These are phyloP conservation scores for Fusarium albidum DNA, from an alignment of 2,329 filamentous ascomycete genomes.

Conservation along the genomic window DNA sequence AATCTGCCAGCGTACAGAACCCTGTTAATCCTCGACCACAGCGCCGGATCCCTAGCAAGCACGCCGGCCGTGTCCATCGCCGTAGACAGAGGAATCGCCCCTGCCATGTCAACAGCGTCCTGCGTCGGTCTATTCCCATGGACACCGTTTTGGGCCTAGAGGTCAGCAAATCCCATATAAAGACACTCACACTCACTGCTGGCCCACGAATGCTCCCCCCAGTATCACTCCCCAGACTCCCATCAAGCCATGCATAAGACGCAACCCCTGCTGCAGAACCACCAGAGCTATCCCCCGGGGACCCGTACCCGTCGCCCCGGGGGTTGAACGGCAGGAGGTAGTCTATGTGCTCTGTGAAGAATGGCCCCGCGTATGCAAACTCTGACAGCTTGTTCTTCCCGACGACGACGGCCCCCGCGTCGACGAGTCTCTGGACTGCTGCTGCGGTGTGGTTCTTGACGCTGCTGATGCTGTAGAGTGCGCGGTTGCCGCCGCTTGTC, in stretches of 20 bases:
- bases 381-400: slow-evolving; percentile 27
- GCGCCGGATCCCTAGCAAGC: background rate
- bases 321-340: slow-evolving; percentile 55
- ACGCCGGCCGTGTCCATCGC: slow-evolving; percentile 48
- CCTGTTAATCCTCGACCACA: slow-evolving; percentile 7
- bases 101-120: slow-evolving; percentile 49
- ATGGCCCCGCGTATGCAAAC: slow-evolving; percentile 15
- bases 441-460: slow-evolving; percentile 1
- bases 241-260: slow-evolving; percentile 54
- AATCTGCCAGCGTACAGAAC: slow-evolving; percentile 2
- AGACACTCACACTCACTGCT: slow-evolving; percentile 44
- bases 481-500: slow-evolving; percentile 14
- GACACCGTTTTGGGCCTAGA: slow-evolving; percentile 43
- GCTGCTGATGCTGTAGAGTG: slow-evolving; percentile 4
- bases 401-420: slow-evolving; percentile 20
- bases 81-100: slow-evolving; percentile 52
- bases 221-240: slow-evolving; percentile 26
- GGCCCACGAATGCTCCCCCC: slow-evolving; percentile 53
- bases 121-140: slow-evolving; percentile 55
- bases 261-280: slow-evolving; percentile 50
- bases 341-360: slow-evolving; percentile 37
- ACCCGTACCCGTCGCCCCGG: slow-evolving; percentile 57
- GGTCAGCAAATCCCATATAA: too few relatives aligned
- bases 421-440: slow-evolving; percentile 12
- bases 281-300: slow-evolving; percentile 55